Base-by-base conservation (phyloP, 2,329 filamentous ascomycete genomes). In the Claviceps lovelessii region DNA sequence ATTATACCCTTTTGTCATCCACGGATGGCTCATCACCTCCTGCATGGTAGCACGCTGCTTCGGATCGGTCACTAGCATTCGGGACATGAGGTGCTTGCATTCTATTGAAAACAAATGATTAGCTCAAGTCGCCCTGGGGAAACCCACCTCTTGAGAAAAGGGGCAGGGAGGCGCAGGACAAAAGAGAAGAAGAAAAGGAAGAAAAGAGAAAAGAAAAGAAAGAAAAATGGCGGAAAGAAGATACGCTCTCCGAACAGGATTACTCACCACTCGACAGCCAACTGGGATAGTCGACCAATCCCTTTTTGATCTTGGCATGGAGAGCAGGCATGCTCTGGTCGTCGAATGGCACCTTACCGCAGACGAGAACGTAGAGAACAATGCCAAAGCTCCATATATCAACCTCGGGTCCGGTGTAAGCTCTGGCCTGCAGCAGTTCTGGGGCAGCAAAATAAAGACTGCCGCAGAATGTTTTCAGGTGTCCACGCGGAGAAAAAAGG, bases 361-460 rank as follows among this genome's bases (percentile, higher is more conserved):
- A 97, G 4, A 97, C 93, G 58, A 98, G 72, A 56, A 98, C 93
- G 64, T 97, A 98, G 15, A 98, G 79, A 13, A 98, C 93, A 62
- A 98, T 96, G 28, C 93, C 93, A 70, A 97, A 97, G 72, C 93
- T 97, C 93, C 93, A 98, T 1, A 97, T 81, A 65, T 98, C 93
- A 33, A 98, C 93, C 67, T 98, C 93, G 0, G 93, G 93, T 0
- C 93, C 93, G 1, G 88, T 95, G 66, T 98, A 98, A 56, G 90
- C 88, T 65, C 88, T 86, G 41, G 93, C 93, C 67, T 97, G 91
- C 50, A 98, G 76, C 52, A 98, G 75, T 68, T 98, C 93, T 0
- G 93, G 93, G 1, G 93, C 93, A 33, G 93, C 93, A 73, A 98
- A 98, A 68, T 98, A 98, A 42, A 98, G 75, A 75, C 90, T 96